Base-by-base conservation (phyloP, 768 basidiomycete genomes). In the Tremella mesenterica region DNA sequence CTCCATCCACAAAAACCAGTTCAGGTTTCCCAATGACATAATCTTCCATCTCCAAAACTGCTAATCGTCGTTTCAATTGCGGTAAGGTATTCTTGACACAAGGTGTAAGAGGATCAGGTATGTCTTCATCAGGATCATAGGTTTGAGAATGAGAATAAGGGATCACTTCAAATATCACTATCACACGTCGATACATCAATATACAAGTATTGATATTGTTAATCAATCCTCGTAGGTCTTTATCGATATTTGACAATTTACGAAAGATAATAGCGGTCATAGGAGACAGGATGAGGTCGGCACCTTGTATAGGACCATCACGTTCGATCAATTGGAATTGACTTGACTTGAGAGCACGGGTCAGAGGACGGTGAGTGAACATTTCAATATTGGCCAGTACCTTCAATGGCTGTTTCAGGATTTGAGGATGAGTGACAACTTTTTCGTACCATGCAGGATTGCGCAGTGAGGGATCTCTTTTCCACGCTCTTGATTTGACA, bases 401-500 rank as follows among this genome's bases (percentile, higher is more conserved):
- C n/a, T n/a, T n/a, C n/a, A n/a, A n/a, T n/a, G n/a, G n/a, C 6
- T 21, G 16, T 4, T n/a, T 30, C 14, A 56, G 39, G 18, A 44
- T 36, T 7, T 12, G 8, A 4, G 36, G 36, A 4, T 21, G 14
- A 14, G 6, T 23, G 23, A 16, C 38, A 18, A 36, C 36, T n/a
- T 23, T 43, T 5, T 16, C 8, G 25, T 43, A 56, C 54, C 54
- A 56, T 3, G 20, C 23, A 14, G 54, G 54, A 25, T 56, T 56
- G 10, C 21, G 4, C 14, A 52, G 28, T 20, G n/a, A 16, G 16
- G 36, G n/a, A 28, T 52, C 23, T 21, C 25, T 26, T n/a, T 26
- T 1, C 50, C 50, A 52, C n/a, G n/a, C n/a, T n/a, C n/a, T n/a
- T n/a, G n/a, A n/a, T n/a, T n/a, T n/a, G n/a, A n/a, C n/a, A n/a